Base-by-base conservation (phyloP, 2,329 filamentous ascomycete species). In the Diaporthe vexans region DNA sequence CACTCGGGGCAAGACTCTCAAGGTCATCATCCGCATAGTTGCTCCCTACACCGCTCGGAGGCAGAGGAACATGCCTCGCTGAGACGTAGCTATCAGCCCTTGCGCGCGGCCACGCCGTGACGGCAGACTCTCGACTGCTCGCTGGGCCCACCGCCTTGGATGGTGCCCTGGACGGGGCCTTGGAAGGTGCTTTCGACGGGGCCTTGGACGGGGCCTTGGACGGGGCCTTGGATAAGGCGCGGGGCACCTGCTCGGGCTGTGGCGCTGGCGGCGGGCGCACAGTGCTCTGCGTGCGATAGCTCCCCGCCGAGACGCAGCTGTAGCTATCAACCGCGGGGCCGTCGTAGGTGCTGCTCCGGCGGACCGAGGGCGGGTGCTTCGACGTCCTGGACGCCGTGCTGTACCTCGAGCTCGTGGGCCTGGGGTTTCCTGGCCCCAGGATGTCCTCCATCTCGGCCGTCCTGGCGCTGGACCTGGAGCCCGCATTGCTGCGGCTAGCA, bases 1-100 rank as follows among this genome's bases (percentile, higher is more conserved):
- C 90, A 77, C 86, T 88, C 1, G 90, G 90, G 57, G 86, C 89
- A 48, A 92, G 83, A 77, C 88, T 91, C 65, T 84, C 86, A 69
- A 82, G 81, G 76, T 90, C 88, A 52, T 88, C 86, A 13, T 88
- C 85, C 80, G 81, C 82, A 51, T 84, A 81, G 68, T 84, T 85
- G 73, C 82, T 84, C 15, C 86, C 85, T 5, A 81, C 80, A 4
- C 81, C 81, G 72, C 86, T 88, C 29, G 79, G 78, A 0, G 87
- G 85, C 33, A 86, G 79, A n/a, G 84, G 80, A 21, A 85, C 78
- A 29, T 84, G 76, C 35, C 81, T 82, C 13, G 85, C 80, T 4
- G 80, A 80, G 17, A 79, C 76, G 57, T 80, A 77, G 73, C 77
- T 78, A 40, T 75, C 75, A 33, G 77, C 68, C 37, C 78, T 75